phyloP scores from a whole-genome alignment of 768 basidiomycete species.

The Tylopilus rubrobrunneus region DNA sequence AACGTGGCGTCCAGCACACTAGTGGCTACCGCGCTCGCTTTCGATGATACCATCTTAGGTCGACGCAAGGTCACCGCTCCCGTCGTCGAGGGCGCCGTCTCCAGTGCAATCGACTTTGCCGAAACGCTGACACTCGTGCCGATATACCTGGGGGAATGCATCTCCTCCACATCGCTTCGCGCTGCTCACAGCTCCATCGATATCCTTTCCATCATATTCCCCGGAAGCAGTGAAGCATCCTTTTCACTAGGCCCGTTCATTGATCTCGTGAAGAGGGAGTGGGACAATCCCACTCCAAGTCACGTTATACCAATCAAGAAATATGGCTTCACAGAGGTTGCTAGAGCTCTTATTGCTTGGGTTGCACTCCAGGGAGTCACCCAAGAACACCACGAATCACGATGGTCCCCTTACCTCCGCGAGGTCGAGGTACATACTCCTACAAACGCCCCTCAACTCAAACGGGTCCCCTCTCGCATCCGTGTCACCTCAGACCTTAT shows the following conservation, averaged over 20 bases:
- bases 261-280: constrained; percentile 73
- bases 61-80: constrained; percentile 56
- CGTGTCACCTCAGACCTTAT: constrained; percentile 72
- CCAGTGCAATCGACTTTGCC: constrained; percentile 57
- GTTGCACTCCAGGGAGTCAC: constrained; percentile 79
- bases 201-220: constrained; percentile 66
- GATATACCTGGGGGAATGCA: constrained; percentile 68
- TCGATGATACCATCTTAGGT: constrained; percentile 68
- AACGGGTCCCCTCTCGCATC: constrained; percentile 47
- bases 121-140: constrained; percentile 74
- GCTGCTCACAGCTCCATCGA: constrained; percentile 77
- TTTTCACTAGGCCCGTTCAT: constrained; percentile 82
- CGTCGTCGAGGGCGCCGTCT: constrained; percentile 53
- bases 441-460: constrained; percentile 29
- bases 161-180: constrained; percentile 69
- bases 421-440: constrained; percentile 62
- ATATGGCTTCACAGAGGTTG: constrained; percentile 62
- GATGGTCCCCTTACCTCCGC: constrained; percentile 60
- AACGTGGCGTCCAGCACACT: constrained; percentile 56
- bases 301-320: constrained; percentile 54
- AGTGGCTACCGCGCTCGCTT: constrained; percentile 51
- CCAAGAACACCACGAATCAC: constrained; percentile 72
- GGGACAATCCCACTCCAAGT: constrained; percentile 52
- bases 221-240: constrained; percentile 72
- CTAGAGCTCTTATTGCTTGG: constrained; percentile 73